Base-by-base conservation (phyloP, 2,329 filamentous ascomycete genomes). In the Huntiella abstrusa region DNA sequence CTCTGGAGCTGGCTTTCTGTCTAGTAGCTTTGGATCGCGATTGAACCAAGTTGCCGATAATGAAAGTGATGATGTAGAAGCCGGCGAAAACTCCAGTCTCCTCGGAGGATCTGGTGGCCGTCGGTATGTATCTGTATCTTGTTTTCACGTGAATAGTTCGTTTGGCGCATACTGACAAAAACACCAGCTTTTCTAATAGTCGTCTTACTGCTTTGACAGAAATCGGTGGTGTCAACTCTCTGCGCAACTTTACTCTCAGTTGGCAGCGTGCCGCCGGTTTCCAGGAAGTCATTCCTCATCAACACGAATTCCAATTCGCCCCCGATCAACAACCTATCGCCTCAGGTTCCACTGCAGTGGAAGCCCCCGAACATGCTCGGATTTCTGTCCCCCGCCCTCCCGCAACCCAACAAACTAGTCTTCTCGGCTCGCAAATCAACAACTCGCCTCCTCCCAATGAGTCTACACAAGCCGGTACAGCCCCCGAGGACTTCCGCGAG, bases 191-290 rank as follows among this genome's bases (percentile, higher is more conserved):
- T n/a, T 79, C 75, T 5, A 64, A 74, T 35, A 66, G 71, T 51
- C 68, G 69, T 33, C 60, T 83, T 33, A 63, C 71, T 19, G 66
- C 68, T 45, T 58, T 80, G 46, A 68, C 71, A 53, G 78, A 93
- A 51, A 79, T 83, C 41, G 91, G 88, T 52, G 88, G 88, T 43
- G 80, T 87, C 51, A 96, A 96, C 66, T 92, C 83, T 61, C 82
- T 96, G 55, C 80, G 91, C 57, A 93, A 87, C 56, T 96, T 96
- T 59, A 83, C 87, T 39, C 75, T 82, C 51, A 93, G 84, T 55
- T 94, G 86, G 82, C 84, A 88, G 62, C 78, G 88, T 59, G 88
- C 88, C 34, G 85, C 86, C 19, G 80, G 73, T 48, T 96, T 96
- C 61, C 73, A 77, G 52, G 87, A 95, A 60, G 83, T 94, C 54